Conservation (phyloP, 352 stramenopile species). For the Globisporangium mamillatum region DNA sequence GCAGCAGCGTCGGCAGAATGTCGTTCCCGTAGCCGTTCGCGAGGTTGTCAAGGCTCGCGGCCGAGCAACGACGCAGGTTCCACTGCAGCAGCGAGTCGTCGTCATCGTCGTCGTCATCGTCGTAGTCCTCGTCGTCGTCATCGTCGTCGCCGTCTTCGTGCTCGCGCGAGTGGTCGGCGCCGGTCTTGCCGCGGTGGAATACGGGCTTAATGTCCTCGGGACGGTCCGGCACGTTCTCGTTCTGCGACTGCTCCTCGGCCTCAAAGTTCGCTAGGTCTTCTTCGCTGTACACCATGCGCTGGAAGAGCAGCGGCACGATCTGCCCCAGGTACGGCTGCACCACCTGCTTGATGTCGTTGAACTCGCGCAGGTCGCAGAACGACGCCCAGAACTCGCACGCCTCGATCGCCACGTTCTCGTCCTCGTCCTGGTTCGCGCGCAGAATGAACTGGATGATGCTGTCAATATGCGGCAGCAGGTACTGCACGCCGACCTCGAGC, state of each 20-base stretch:
- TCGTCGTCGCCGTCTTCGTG: slow-evolving; percentile 38
- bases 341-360: slow-evolving; percentile 91
- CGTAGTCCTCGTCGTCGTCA: slow-evolving; percentile 87
- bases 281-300: slow-evolving; percentile 95
- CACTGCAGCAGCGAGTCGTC: slow-evolving; percentile 94
- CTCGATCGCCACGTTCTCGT: slow-evolving; percentile 86
- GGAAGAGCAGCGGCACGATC: slow-evolving; percentile 91
- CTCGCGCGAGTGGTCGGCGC: slow-evolving; percentile 31
- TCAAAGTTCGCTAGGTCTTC: slow-evolving; percentile 91
- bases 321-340: slow-evolving; percentile 84
- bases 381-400: slow-evolving; percentile 91
- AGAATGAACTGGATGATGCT: slow-evolving; percentile 93
- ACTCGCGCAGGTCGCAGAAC: slow-evolving; percentile 86
- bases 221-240: slow-evolving; percentile 88
- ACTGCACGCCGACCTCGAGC: slow-evolving; percentile 87
- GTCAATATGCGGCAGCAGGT: slow-evolving; percentile 85
- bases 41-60: slow-evolving; percentile 94
- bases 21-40: slow-evolving; percentile 90
- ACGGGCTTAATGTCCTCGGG: slow-evolving; percentile 90
- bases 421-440: slow-evolving; percentile 79
- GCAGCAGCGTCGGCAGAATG: slow-evolving; percentile 92
- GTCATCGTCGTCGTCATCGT: slow-evolving; percentile 87
- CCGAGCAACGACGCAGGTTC: slow-evolving; percentile 94
- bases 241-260: slow-evolving; percentile 83
- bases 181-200: slow-evolving; percentile 62